These are phyloP conservation scores for Udeniomyces megalosporus DNA, from an alignment of 768 basidiomycete species.

Conservation along the genomic window DNA sequence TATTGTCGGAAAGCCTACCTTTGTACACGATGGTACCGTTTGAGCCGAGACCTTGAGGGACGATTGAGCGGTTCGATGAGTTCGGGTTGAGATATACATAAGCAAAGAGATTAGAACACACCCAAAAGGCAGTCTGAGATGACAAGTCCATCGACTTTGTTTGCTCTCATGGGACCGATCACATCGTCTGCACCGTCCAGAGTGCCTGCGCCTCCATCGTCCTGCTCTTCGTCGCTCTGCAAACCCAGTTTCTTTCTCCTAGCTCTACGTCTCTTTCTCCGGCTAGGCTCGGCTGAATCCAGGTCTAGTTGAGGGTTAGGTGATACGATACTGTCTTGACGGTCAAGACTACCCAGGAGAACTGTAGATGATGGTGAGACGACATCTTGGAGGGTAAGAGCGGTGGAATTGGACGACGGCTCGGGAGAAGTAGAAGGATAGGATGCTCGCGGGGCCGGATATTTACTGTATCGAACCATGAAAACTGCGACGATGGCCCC, in stretches of 20 bases:
- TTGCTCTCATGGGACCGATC: constrained; percentile 9
- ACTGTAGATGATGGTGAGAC: too few species aligned
- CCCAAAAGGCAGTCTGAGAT: constrained; percentile 8
- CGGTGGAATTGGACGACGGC: too few species aligned
- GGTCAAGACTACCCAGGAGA: too few species aligned
- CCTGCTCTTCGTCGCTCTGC: constrained; percentile 30
- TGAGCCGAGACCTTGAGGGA: constrained; percentile 72
- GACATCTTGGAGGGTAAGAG: too few species aligned
- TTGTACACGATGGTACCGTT: constrained; percentile 92
- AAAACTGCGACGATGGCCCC: too few species aligned
- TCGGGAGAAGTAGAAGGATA: too few species aligned
- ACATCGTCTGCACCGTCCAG: constrained; percentile 17
- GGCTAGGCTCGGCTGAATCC: too few species aligned
- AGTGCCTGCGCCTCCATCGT: constrained; percentile 27
- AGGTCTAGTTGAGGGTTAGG: too few species aligned
- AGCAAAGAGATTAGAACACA: background rate
- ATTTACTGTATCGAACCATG: too few species aligned
- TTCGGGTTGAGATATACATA: background rate
- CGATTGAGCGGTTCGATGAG: too few species aligned
- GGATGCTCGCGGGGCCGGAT: too few species aligned
- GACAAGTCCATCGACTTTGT: constrained; percentile 26
- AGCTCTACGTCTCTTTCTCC: constrained; percentile 26
- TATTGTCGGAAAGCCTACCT: constrained; percentile 38
- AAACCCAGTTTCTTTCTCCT: constrained; percentile 42
- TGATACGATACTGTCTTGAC: too few species aligned